Conservation (phyloP, 768 basidiomycete genomes). For the Mycena venus region DNA sequence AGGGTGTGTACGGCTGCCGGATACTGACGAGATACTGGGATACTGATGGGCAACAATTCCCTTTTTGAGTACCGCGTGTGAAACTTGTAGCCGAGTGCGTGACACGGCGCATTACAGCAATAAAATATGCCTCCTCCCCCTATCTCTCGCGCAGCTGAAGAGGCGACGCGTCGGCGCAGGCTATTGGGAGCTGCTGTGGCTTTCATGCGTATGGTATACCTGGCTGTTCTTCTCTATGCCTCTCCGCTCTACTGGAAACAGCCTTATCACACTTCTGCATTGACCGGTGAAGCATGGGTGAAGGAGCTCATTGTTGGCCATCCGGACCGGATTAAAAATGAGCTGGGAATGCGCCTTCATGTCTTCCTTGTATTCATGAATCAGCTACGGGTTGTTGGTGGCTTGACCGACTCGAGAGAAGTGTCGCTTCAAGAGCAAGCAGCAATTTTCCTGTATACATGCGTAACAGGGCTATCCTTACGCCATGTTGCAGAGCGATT, state of each 20-base stretch:
- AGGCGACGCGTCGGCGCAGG: background rate
- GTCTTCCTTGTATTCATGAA: slow-evolving; percentile 34
- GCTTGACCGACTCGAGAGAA: background rate
- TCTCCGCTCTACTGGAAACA: slow-evolving; percentile 13
- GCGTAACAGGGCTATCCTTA: slow-evolving; percentile 36
- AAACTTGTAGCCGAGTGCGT: background rate
- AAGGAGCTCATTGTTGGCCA: slow-evolving; percentile 39
- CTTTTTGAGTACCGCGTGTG: background rate
- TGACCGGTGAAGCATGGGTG: slow-evolving; percentile 37
- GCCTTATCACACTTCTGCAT: slow-evolving; percentile 38
- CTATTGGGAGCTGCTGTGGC: background rate
- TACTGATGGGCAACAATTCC: background rate
- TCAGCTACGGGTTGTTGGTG: slow-evolving; percentile 1
- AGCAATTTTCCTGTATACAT: slow-evolving; percentile 44
- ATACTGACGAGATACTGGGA: background rate
- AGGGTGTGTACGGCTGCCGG: background rate
- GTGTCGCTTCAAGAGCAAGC: slow-evolving; percentile 37
- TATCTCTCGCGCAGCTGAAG: background rate
- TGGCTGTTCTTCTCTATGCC: slow-evolving; percentile 6
- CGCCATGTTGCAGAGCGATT: slow-evolving; percentile 36
- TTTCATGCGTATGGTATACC: background rate
- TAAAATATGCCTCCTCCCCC: background rate
- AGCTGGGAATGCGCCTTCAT: slow-evolving; percentile 36
- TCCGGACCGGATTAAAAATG: slow-evolving; percentile 29
- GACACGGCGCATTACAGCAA: background rate